A percentile compares a stretch with the other conserved stretches of the same genome.
These are phyloP conservation scores for Aspergillus baeticus DNA, from an alignment of 495 filamentous ascomycete species.

Conservation along the genomic window DNA sequence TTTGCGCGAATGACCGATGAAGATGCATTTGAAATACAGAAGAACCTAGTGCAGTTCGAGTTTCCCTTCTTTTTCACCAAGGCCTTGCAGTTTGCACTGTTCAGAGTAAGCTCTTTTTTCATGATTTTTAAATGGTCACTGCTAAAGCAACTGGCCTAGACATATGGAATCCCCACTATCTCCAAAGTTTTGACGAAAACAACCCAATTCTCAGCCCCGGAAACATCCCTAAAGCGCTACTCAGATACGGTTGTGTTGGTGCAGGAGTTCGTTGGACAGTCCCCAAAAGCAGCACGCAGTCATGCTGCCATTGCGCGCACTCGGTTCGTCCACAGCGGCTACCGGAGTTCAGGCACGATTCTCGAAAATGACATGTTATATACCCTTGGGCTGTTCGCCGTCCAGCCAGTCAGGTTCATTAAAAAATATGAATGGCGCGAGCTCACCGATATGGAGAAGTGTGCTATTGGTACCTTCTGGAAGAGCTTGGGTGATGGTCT, in stretches of 20 bases:
- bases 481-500: constrained; percentile 63
- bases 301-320: constrained; percentile 58
- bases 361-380: constrained; percentile 65
- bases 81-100: constrained; percentile 63
- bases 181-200: constrained; percentile 57
- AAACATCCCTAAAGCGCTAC: constrained; percentile 59
- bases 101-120: constrained; percentile 42
- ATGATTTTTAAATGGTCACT: not conserved
- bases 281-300: constrained; percentile 49
- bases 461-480: constrained; percentile 65
- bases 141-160: constrained; percentile 32
- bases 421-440: constrained; percentile 61
- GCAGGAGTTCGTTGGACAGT: constrained; percentile 49
- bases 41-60: constrained; percentile 47
- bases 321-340: constrained; percentile 64
- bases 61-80: constrained; percentile 58
- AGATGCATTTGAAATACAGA: constrained; percentile 58
- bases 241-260: constrained; percentile 61
- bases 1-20: constrained; percentile 62
- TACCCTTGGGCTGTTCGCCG: constrained; percentile 61
- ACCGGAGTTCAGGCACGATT: constrained; percentile 58
- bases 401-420: constrained; percentile 59
- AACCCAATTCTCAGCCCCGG: constrained; percentile 52
- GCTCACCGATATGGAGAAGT: constrained; percentile 61
- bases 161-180: constrained; percentile 66